A percentile compares a stretch with the other conserved stretches of the same genome.
phyloP scores from a whole-genome alignment of 768 basidiomycete species.

The Xanthoconium purpureum region DNA sequence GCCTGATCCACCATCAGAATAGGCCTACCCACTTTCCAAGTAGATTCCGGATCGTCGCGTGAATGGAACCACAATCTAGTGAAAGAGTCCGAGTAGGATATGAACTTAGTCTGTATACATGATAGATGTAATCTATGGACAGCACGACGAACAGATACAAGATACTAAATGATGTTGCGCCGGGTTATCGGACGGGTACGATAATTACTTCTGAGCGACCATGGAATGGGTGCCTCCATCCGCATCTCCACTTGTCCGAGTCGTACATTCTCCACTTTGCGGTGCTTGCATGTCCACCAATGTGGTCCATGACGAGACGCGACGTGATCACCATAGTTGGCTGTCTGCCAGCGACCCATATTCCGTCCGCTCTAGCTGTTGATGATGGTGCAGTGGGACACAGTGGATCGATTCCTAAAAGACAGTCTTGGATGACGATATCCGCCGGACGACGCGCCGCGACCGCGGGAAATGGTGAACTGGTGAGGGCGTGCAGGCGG shows the following conservation, averaged over 20 bases:
- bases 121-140: neutral
- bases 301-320: slow-evolving; percentile 41
- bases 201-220: slow-evolving; percentile 37
- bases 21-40: neutral
- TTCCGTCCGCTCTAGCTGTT: neutral
- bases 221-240: slow-evolving; percentile 47
- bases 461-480: slow-evolving; percentile 28
- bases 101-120: neutral
- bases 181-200: slow-evolving; percentile 24
- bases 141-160: neutral
- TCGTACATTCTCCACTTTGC: slow-evolving; percentile 29
- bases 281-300: slow-evolving; percentile 39
- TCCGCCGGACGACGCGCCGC: slow-evolving; percentile 36
- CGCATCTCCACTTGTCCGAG: slow-evolving; percentile 40
- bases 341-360: slow-evolving; percentile 14
- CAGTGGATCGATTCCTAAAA: slow-evolving; percentile 38
- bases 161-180: neutral
- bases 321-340: slow-evolving; percentile 39
- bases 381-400: slow-evolving; percentile 27
- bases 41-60: neutral
- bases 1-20: no score
- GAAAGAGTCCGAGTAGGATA: neutral
- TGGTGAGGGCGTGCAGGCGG: slow-evolving; percentile 29
- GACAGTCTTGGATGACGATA: slow-evolving; percentile 41
- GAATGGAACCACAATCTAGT: neutral